These are phyloP conservation scores for Coffea canephora DNA, from an alignment of 257 asterid species.

Conservation along the genomic window DNA sequence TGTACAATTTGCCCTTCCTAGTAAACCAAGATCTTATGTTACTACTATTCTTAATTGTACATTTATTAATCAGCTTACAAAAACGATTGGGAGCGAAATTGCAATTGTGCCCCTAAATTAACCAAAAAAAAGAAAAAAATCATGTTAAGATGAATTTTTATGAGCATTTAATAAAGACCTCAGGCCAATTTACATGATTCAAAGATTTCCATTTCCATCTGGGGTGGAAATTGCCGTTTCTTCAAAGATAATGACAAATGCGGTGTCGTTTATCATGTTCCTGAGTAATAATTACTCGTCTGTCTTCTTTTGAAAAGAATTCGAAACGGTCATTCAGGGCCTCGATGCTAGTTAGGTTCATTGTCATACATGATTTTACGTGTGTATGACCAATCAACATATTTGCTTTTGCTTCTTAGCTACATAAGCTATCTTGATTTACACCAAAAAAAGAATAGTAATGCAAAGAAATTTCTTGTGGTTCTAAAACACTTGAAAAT, in stretches of 20 bases:
- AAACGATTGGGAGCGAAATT: neutral
- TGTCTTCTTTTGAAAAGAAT: slow-evolving; percentile 5
- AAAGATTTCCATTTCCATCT: neutral
- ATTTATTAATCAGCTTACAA: neutral
- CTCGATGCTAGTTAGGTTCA: neutral
- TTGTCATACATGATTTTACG: no score
- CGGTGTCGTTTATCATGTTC: neutral
- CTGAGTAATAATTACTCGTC: slow-evolving; percentile 1
- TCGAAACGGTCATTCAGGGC: slow-evolving; percentile 13
- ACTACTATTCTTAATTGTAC: neutral
- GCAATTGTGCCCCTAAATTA: neutral
- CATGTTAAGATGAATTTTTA: no score
- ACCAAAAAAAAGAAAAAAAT: neutral
- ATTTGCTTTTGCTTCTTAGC: no score
- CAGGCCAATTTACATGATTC: neutral
- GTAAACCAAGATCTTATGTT: neutral
- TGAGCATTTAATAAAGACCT: neutral
- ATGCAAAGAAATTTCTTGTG: no score
- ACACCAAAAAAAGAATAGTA: no score
- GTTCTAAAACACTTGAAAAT: no score
- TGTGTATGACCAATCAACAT: no score
- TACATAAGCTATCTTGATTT: no score
- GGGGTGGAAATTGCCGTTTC: neutral
- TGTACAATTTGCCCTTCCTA: neutral
- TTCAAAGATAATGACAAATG: neutral